phyloP scores from a whole-genome alignment of 176 grass and related monocot genomes.

The Oryza punctata region DNA sequence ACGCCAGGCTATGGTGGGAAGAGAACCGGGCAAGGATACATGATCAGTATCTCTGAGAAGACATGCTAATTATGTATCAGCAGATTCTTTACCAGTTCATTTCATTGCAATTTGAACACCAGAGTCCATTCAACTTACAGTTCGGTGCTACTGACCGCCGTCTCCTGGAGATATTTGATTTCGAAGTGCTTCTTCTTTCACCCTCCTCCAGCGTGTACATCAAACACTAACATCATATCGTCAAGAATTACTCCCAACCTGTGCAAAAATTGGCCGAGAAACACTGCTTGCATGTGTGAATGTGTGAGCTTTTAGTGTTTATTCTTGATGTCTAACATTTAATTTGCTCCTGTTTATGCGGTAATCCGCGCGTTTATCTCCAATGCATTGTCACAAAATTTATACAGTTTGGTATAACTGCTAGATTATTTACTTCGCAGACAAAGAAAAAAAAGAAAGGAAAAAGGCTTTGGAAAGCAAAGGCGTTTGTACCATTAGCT shows the following conservation, averaged over 20 bases:
- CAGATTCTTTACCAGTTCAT: constrained; percentile 25
- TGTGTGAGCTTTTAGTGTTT: constrained; percentile 12
- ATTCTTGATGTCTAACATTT: neutral
- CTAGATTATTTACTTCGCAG: neutral
- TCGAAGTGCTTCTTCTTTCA: neutral
- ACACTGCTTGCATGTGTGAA: constrained; percentile 1
- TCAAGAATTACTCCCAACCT: constrained; percentile 27
- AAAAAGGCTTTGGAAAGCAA: neutral
- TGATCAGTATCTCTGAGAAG: constrained; percentile 74
- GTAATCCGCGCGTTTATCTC: neutral
- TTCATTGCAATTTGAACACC: neutral
- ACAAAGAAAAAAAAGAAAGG: neutral
- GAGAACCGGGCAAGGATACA: constrained; percentile 79
- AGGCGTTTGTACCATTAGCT: constrained; percentile 2
- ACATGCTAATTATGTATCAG: neutral
- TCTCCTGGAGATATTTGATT: neutral
- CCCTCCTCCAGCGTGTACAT: constrained; percentile 47
- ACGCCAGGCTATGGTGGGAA: constrained; percentile 85
- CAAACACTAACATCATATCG: constrained; percentile 36
- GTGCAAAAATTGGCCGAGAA: neutral
- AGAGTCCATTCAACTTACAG: neutral
- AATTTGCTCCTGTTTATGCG: neutral
- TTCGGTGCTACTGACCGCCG: neutral
- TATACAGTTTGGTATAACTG: neutral
- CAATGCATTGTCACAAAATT: neutral